phyloP scores from a whole-genome alignment of 1,284 basidiomycete genomes.

The Singerocomus rubriflavus region DNA sequence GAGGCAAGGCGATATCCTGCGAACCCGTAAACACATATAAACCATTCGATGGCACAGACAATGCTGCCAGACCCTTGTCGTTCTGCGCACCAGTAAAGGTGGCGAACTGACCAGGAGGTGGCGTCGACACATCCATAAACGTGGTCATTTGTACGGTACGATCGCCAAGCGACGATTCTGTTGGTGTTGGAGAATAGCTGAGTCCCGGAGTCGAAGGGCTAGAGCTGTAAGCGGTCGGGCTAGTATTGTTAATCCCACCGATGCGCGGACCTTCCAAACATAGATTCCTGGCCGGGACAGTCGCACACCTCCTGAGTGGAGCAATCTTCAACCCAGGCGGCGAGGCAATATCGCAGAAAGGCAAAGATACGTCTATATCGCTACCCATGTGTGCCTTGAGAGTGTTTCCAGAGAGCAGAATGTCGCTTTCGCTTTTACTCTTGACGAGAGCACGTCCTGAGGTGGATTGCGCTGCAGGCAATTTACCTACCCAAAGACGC shows the following conservation, averaged over 20 bases:
- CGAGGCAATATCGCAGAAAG: constrained; percentile 2
- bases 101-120: constrained; percentile 30
- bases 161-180: constrained; percentile 52
- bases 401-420: constrained; percentile 8
- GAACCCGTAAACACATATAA: constrained; percentile 19
- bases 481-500: constrained; percentile 82
- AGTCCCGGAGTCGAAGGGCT: constrained; percentile 52
- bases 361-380: constrained; percentile 5
- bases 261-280: constrained; percentile 14
- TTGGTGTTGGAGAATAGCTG: constrained; percentile 53
- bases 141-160: constrained; percentile 52
- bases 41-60: constrained; percentile 14
- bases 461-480: constrained; percentile 32
- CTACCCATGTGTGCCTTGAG: neutral
- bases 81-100: constrained; percentile 30
- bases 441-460: constrained; percentile 29
- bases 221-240: constrained; percentile 20
- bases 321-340: constrained; percentile 11
- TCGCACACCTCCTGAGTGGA: constrained; percentile 26
- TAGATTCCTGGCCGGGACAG: constrained; percentile 18
- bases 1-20: constrained; percentile 14
- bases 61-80: constrained; percentile 26
- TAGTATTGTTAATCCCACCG: constrained; percentile 9
- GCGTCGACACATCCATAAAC: constrained; percentile 42
- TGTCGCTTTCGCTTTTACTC: constrained; percentile 28